Evolutionary conservation across 1,284 basidiomycete species (phyloP).

Genomic region (Grifola frondosa): DNA sequence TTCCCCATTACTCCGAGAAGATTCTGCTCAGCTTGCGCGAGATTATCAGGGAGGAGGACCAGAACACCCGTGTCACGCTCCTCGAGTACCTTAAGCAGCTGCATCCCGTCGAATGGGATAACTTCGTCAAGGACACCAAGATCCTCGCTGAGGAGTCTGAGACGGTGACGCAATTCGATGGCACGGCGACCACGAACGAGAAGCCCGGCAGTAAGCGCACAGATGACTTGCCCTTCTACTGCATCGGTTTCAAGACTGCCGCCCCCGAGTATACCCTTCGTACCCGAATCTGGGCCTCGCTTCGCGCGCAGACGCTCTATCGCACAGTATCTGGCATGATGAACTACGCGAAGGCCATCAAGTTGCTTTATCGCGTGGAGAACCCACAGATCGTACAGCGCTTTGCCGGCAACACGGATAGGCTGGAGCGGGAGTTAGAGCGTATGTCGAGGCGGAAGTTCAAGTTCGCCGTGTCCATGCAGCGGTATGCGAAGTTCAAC

Average conservation of each 20-base stretch:
- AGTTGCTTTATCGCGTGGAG: slow-evolving; percentile 97
- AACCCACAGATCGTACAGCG: slow-evolving; percentile 98
- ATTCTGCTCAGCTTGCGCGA: slow-evolving; percentile 91
- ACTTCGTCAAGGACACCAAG: slow-evolving; percentile 99
- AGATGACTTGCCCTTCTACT: slow-evolving; percentile 99
- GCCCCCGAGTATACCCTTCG: slow-evolving; percentile 98
- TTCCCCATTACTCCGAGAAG: slow-evolving; percentile 97
- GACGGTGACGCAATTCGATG: slow-evolving; percentile 47
- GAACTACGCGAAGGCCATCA: slow-evolving; percentile 99
- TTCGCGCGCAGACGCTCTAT: slow-evolving; percentile 97
- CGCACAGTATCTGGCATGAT: slow-evolving; percentile 99
- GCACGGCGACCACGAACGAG: slow-evolving; percentile 64
- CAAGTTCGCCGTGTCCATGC: slow-evolving; percentile 99
- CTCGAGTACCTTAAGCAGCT: slow-evolving; percentile 98
- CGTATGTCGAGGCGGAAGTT: slow-evolving; percentile 98
- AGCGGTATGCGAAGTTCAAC: slow-evolving; percentile 99
- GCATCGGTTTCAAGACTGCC: slow-evolving; percentile 99
- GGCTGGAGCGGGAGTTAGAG: slow-evolving; percentile 94
- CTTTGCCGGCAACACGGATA: slow-evolving; percentile 96
- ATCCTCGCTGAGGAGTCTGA: slow-evolving; percentile 91
- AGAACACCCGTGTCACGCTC: slow-evolving; percentile 92
- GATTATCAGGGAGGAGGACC: slow-evolving; percentile 96
- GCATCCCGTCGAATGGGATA: slow-evolving; percentile 99
- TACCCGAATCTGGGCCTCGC: slow-evolving; percentile 98
- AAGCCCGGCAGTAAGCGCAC: slow-evolving; percentile 69